Percentiles rank a stretch among this genome's conserved stretches.
These are phyloP conservation scores for Hypoxylon sp. DNA, from an alignment of 2,329 filamentous ascomycete genomes.

Conservation along the genomic window DNA sequence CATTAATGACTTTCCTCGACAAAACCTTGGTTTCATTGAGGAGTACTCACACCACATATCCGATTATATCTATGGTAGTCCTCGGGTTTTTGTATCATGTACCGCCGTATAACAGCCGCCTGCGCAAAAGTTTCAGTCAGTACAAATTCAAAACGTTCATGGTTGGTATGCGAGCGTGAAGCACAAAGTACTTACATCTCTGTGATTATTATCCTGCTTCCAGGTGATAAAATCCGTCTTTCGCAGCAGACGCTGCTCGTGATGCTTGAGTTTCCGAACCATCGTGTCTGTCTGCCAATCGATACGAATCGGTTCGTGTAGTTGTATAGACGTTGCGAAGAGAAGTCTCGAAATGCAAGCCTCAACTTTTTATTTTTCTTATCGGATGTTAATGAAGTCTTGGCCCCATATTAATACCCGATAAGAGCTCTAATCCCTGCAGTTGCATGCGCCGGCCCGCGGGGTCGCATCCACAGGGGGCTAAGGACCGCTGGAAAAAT, in stretches of 20 bases:
- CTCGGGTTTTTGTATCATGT: slow-evolving; percentile 88
- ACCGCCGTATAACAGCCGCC: slow-evolving; percentile 75
- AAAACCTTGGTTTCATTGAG: too few relatives aligned
- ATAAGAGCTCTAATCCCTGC: slow-evolving; percentile 33
- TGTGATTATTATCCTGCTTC: slow-evolving; percentile 87
- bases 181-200: slow-evolving; percentile 64
- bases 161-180: background rate
- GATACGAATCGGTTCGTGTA: background rate
- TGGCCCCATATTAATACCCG: slow-evolving; percentile 22
- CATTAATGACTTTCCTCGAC: too few relatives aligned
- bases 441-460: background rate
- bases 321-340: slow-evolving; percentile 2
- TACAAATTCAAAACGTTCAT: background rate
- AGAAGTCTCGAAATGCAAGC: slow-evolving; percentile 6
- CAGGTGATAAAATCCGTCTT: slow-evolving; percentile 94
- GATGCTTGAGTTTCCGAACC: slow-evolving; percentile 96
- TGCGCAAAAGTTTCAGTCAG: slow-evolving; percentile 26
- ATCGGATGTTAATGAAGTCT: slow-evolving; percentile 11
- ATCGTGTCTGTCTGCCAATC: slow-evolving; percentile 59
- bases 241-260: slow-evolving; percentile 95
- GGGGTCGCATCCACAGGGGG: slow-evolving; percentile 15
- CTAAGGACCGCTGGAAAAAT: slow-evolving; percentile 27
- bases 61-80: slow-evolving; percentile 74
- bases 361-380: slow-evolving; percentile 35
- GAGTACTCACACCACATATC: slow-evolving; percentile 71